Conservation (phyloP, 2,329 filamentous ascomycete species). For the Penicillium sp. region DNA sequence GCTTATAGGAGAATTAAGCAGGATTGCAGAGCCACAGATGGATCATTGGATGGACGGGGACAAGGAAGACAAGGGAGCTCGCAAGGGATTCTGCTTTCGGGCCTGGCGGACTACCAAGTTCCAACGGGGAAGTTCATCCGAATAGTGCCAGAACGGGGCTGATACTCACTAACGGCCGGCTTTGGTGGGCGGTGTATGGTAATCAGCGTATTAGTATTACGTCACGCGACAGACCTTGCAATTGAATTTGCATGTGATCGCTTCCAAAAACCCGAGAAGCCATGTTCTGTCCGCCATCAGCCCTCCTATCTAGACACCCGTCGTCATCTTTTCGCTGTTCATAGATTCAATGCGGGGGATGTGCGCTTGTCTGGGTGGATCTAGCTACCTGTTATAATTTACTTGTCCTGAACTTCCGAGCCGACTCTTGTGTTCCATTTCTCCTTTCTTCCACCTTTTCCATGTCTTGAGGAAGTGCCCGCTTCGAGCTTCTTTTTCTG, state of each 20-base stretch:
- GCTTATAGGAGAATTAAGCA: conserved; percentile 14
- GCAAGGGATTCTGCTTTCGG: conserved; percentile 16
- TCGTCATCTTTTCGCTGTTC: conserved; percentile 9
- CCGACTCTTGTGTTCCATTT: not conserved
- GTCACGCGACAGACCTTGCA: conserved; percentile 37
- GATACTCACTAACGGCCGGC: conserved; percentile 12
- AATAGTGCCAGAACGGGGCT: conserved; percentile 19
- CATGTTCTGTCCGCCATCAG: conserved; percentile 26
- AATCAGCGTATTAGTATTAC: conserved; percentile 37
- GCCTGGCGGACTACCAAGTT: conserved; percentile 2
- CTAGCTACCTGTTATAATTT: conserved; percentile 22
- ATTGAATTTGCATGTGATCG: conserved; percentile 42
- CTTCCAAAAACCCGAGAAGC: conserved; percentile 31
- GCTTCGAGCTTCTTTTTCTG: not conserved
- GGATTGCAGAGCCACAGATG: not conserved
- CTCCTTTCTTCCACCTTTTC: not conserved
- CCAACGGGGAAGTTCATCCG: conserved; percentile 27
- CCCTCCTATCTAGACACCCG: conserved; percentile 29
- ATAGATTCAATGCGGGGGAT: conserved; percentile 27
- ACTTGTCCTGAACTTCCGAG: conserved; percentile 17
- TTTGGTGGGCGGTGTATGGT: conserved; percentile 11
- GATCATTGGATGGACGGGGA: conserved; percentile 7
- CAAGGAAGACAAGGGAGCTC: conserved; percentile 7
- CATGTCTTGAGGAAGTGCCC: not conserved
- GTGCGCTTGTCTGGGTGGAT: conserved; percentile 17